A percentile compares a stretch with the other conserved stretches of the same genome.
Conservation (phyloP, 129 eudicot genomes). For the Saposhnikovia divaricata region DNA sequence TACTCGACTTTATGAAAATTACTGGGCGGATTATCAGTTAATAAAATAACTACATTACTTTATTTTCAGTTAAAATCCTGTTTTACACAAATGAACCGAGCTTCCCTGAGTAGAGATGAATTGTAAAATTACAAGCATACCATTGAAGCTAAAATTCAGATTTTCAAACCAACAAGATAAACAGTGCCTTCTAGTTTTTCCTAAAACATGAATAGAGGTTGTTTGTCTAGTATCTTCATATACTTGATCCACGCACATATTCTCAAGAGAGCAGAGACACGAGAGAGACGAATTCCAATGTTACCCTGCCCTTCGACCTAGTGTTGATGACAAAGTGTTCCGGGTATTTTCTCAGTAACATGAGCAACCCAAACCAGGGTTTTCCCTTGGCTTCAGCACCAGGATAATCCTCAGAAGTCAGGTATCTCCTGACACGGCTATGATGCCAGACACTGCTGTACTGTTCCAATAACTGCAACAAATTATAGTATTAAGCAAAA, state of each 20-base stretch:
- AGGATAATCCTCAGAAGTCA: conserved; percentile 67
- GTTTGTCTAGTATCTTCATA: background rate
- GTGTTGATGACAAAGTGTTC: conserved; percentile 95
- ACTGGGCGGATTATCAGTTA: background rate
- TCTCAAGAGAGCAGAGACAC: conserved; percentile 71
- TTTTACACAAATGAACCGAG: background rate
- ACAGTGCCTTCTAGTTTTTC: background rate
- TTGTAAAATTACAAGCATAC: background rate
- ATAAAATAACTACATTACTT: background rate
- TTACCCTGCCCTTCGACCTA: conserved; percentile 80
- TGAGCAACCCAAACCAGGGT: conserved; percentile 92
- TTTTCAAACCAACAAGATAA: background rate
- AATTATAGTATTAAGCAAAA: background rate
- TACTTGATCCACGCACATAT: background rate
- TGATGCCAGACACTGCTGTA: conserved; percentile 77
- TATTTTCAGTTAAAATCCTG: background rate
- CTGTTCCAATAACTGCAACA: conserved; percentile 68
- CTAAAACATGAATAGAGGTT: background rate
- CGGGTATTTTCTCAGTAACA: conserved; percentile 87
- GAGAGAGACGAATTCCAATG: conserved; percentile 79
- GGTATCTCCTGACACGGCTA: conserved; percentile 80
- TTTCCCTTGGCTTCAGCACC: conserved; percentile 69
- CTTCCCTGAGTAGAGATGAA: background rate
- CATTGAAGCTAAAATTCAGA: background rate
- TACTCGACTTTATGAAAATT: too few relatives aligned